A percentile compares a stretch with the other conserved stretches of the same genome.
These are phyloP conservation scores for Evernia prunastri DNA, from an alignment of 495 filamentous ascomycete genomes.

Conservation along the genomic window DNA sequence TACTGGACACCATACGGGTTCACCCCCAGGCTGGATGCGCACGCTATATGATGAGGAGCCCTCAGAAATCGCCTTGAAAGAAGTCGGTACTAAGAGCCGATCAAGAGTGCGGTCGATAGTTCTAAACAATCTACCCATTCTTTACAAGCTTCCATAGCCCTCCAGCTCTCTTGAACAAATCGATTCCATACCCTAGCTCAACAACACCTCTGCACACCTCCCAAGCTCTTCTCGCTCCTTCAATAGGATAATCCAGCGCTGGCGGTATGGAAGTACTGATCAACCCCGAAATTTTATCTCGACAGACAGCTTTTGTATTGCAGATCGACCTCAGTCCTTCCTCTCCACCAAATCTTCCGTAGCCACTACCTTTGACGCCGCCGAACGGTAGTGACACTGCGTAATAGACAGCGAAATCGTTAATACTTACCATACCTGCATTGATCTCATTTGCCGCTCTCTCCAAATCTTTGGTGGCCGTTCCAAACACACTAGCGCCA, in stretches of 20 bases:
- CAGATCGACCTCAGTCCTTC: slow-evolving; percentile 80
- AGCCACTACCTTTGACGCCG: slow-evolving; percentile 66
- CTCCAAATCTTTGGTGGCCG: slow-evolving; percentile 41
- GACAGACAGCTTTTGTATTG: slow-evolving; percentile 79
- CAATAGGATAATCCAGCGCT: slow-evolving; percentile 74
- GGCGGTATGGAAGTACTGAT: slow-evolving; percentile 71
- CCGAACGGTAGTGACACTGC: slow-evolving; percentile 91
- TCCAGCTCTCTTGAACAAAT: slow-evolving; percentile 38
- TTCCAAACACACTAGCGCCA: slow-evolving; percentile 77
- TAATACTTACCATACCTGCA: slow-evolving; percentile 85
- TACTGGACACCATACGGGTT: no score
- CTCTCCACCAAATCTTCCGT: slow-evolving; percentile 86
- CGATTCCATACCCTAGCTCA: slow-evolving; percentile 56
- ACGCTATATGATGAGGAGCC: no score
- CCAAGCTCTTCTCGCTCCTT: slow-evolving; percentile 50
- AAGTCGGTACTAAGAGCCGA: no score
- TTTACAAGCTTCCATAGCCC: slow-evolving; percentile 46
- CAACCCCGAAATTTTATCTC: slow-evolving; percentile 56
- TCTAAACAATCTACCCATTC: slow-evolving; percentile 5
- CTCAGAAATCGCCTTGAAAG: no score
- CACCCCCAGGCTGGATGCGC: no score
- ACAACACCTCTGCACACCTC: slow-evolving; percentile 56
- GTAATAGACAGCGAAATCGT: slow-evolving; percentile 91
- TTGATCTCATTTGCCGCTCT: slow-evolving; percentile 60
- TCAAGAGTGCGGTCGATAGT: neutral